A percentile compares a stretch with the other conserved stretches of the same genome.
Conservation (phyloP, 768 basidiomycete genomes). For the Pholiota conissans region DNA sequence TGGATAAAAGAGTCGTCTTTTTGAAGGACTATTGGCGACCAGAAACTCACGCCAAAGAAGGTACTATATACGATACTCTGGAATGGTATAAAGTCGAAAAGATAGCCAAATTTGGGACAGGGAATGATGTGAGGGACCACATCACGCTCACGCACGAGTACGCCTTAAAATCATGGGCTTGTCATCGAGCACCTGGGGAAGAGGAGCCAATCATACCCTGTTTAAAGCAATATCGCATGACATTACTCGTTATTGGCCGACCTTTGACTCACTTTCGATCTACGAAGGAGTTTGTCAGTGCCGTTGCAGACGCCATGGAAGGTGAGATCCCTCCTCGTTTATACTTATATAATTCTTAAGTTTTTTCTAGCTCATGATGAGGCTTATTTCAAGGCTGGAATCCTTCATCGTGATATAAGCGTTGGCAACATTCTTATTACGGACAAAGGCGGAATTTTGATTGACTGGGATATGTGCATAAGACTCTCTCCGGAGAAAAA, state of each 20-base stretch:
- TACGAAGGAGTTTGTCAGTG: conserved; percentile 14
- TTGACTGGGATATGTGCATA: neutral
- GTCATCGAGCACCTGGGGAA: neutral
- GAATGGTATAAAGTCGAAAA: conserved; percentile 12
- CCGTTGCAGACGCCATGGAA: conserved; percentile 16
- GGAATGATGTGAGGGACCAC: conserved; percentile 19
- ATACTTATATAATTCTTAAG: neutral
- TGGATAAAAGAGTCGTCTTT: conserved; percentile 17
- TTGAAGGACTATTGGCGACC: conserved; percentile 29
- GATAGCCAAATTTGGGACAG: conserved; percentile 21
- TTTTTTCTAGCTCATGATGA: neutral
- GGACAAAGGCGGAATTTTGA: neutral
- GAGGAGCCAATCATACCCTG: neutral
- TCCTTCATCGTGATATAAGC: neutral
- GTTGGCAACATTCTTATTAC: neutral
- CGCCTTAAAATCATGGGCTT: neutral
- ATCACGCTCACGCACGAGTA: neutral
- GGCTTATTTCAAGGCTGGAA: neutral
- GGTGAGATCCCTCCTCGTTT: conserved; percentile 1
- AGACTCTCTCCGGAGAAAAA: neutral
- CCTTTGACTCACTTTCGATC: conserved; percentile 3
- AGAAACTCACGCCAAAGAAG: conserved; percentile 13
- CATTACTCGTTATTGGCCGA: conserved; percentile 3
- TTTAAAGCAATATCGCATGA: conserved; percentile 7
- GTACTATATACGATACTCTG: conserved; percentile 17